Conservation (phyloP, 192 early-diverging fungal species). For the Lobosporangium transversale region DNA sequence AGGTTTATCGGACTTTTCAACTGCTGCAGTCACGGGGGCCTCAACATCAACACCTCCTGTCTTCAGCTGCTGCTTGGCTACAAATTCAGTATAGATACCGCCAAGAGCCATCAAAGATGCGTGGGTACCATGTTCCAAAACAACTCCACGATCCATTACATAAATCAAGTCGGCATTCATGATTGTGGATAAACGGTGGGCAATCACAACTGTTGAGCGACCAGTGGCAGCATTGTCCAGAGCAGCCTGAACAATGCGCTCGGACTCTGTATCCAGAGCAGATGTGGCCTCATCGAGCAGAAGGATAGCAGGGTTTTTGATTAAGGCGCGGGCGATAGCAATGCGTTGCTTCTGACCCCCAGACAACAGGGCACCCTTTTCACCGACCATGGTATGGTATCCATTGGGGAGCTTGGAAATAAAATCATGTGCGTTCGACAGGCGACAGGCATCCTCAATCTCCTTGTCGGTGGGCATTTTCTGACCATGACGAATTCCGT, state of each 20-base stretch:
- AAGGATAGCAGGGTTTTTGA: slow-evolving; percentile 89
- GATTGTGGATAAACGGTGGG: slow-evolving; percentile 91
- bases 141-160: slow-evolving; percentile 78
- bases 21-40: slow-evolving; percentile 22
- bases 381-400: slow-evolving; percentile 93
- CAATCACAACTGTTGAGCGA: slow-evolving; percentile 92
- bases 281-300: slow-evolving; percentile 90
- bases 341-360: slow-evolving; percentile 96
- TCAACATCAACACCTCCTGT: slow-evolving; percentile 47
- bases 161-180: slow-evolving; percentile 87
- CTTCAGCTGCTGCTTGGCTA: slow-evolving; percentile 73
- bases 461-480: slow-evolving; percentile 77
- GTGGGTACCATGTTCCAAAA: slow-evolving; percentile 84
- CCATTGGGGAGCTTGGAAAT: slow-evolving; percentile 77
- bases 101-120: slow-evolving; percentile 71
- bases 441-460: slow-evolving; percentile 69
- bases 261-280: slow-evolving; percentile 84
- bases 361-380: slow-evolving; percentile 77
- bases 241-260: slow-evolving; percentile 84
- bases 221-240: slow-evolving; percentile 77
- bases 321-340: slow-evolving; percentile 92
- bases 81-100: slow-evolving; percentile 72
- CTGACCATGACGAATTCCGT: slow-evolving; percentile 58
- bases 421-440: slow-evolving; percentile 81
- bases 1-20: neutral